A percentile compares a stretch with the other conserved stretches of the same genome.
Evolutionary conservation across 169 alveolate genomes (phyloP).

Genomic region (Plasmodium berghei): DNA sequence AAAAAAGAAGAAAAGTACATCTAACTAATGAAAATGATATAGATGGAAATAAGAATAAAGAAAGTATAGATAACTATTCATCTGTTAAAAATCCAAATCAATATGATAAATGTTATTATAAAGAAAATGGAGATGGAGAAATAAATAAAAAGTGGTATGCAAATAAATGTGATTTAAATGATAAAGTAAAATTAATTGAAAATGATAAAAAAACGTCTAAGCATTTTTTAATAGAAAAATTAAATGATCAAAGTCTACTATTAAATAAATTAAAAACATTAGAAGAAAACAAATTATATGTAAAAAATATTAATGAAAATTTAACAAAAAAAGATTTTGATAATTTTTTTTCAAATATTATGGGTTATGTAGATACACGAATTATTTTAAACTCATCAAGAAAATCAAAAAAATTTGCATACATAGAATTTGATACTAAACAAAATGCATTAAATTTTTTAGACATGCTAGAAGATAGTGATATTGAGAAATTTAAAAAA

Average conservation of each 20-base stretch:
- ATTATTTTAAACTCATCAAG: conserved; percentile 12
- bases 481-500: conserved; percentile 29
- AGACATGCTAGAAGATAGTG: conserved; percentile 30
- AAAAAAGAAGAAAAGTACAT: neutral
- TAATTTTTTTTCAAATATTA: conserved; percentile 10
- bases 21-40: conserved; percentile 1
- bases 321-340: conserved; percentile 27
- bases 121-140: neutral
- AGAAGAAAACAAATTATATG: conserved; percentile 58
- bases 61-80: neutral
- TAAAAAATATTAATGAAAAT: conserved; percentile 36
- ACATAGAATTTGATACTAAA: conserved; percentile 80
- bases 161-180: neutral
- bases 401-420: conserved; percentile 36
- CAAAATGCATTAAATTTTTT: conserved; percentile 74
- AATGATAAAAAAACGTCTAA: neutral
- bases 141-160: neutral
- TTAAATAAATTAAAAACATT: conserved; percentile 7
- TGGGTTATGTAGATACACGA: conserved; percentile 57
- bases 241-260: conserved; percentile 13
- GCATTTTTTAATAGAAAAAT: conserved; percentile 30
- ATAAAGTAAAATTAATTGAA: too few species aligned
- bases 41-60: neutral
- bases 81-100: neutral
- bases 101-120: neutral